phyloP scores from a whole-genome alignment of 2,329 filamentous ascomycete species.

The Colletotrichum sp. region DNA sequence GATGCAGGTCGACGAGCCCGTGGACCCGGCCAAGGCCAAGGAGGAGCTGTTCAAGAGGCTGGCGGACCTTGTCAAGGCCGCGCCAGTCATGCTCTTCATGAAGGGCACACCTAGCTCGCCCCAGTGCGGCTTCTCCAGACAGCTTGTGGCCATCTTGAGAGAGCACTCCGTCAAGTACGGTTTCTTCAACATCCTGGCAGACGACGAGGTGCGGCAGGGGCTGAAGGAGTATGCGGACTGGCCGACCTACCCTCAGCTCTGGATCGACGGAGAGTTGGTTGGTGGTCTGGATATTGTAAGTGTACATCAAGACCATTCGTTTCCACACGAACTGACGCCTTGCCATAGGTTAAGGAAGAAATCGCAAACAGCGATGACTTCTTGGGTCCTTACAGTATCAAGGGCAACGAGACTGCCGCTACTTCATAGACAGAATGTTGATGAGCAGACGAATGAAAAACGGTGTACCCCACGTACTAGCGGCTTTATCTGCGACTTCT shows the following conservation, averaged over 20 bases:
- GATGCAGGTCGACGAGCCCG: conserved; percentile 33
- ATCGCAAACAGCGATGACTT: conserved; percentile 84
- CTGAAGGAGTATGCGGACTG: conserved; percentile 98
- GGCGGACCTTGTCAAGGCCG: conserved; percentile 87
- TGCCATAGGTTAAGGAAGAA: conserved; percentile 85
- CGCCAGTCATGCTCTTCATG: conserved; percentile 98
- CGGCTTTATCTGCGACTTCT: background rate
- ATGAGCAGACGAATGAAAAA: background rate
- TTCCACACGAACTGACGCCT: background rate
- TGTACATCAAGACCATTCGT: conserved; percentile 20
- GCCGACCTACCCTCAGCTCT: conserved; percentile 97
- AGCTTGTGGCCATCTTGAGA: conserved; percentile 84
- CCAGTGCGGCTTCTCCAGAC: conserved; percentile 91
- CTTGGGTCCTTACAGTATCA: conserved; percentile 73
- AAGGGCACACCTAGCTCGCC: conserved; percentile 90
- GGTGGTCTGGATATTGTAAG: conserved; percentile 95
- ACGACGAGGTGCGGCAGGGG: conserved; percentile 95
- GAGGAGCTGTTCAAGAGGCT: conserved; percentile 86
- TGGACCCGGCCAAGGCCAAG: conserved; percentile 62
- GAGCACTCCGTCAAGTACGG: conserved; percentile 95
- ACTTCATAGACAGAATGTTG: conserved; percentile 23
- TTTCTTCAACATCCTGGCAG: conserved; percentile 98
- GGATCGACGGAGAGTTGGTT: conserved; percentile 87
- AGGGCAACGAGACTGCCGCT: conserved; percentile 43
- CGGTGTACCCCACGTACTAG: background rate